Conservation (phyloP, 805 yeast species). For the Candida pseudofarinosa region DNA sequence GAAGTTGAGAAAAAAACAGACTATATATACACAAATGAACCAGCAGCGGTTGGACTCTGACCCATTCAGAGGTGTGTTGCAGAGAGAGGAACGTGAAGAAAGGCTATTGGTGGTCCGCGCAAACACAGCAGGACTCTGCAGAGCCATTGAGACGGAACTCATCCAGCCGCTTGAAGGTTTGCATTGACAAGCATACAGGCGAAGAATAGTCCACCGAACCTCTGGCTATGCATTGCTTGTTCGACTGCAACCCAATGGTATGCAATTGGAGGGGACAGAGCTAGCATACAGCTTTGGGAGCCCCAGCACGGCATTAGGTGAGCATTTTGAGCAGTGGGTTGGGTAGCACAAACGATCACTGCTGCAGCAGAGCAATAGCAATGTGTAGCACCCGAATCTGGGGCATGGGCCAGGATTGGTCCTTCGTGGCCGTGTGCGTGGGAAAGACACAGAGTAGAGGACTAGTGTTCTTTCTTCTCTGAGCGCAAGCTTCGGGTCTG, state of each 20-base stretch:
- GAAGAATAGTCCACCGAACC: not conserved
- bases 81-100: too few species aligned
- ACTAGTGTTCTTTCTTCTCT: too few species aligned
- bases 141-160: not conserved
- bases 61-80: too few species aligned
- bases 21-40: too few species aligned
- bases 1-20: not conserved
- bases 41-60: too few species aligned
- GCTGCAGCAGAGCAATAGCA: not conserved
- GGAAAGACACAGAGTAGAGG: too few species aligned
- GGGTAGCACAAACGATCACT: not conserved
- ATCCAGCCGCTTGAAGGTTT: not conserved
- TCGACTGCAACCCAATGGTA: not conserved
- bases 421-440: too few species aligned
- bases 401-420: not conserved
- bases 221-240: too few species aligned
- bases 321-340: not conserved
- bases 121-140: too few species aligned
- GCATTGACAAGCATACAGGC: not conserved
- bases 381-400: not conserved
- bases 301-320: not conserved
- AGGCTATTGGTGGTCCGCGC: too few species aligned
- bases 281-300: too few species aligned
- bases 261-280: not conserved
- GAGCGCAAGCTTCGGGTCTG: too few species aligned